phyloP scores from a whole-genome alignment of 2,329 filamentous ascomycete species.

The Thyridium curvatum region DNA sequence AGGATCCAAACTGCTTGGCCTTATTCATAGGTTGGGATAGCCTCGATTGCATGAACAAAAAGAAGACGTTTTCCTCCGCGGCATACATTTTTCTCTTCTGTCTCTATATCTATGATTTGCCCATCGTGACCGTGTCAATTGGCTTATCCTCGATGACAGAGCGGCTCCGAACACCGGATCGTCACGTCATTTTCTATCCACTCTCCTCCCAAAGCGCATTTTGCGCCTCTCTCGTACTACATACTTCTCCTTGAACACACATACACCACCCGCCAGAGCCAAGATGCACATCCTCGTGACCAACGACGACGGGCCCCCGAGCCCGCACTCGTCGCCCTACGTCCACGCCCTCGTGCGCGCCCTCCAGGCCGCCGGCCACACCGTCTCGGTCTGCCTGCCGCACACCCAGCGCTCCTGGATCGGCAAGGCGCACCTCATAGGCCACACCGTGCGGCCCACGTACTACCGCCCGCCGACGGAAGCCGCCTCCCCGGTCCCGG shows the following conservation, averaged over 20 bases:
- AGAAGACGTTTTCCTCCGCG: too few species aligned
- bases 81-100: too few species aligned
- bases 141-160: too few species aligned
- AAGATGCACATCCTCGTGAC: constrained; percentile 60
- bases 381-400: constrained; percentile 86
- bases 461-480: constrained; percentile 63
- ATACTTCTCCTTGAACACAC: not conserved
- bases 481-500: constrained; percentile 19
- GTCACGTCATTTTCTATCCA: too few species aligned
- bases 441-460: constrained; percentile 73
- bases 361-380: constrained; percentile 70
- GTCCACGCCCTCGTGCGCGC: constrained; percentile 67
- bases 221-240: too few species aligned
- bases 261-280: not conserved
- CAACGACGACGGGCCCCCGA: constrained; percentile 80
- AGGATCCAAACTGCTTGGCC: too few species aligned
- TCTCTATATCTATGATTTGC: too few species aligned
- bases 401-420: constrained; percentile 96
- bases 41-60: too few species aligned
- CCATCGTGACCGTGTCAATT: too few species aligned
- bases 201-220: too few species aligned
- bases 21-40: not conserved
- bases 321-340: constrained; percentile 71
- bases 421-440: constrained; percentile 94
- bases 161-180: too few species aligned